These are phyloP conservation scores for Phytophthora cajani DNA, from an alignment of 352 stramenopile genomes.

Conservation along the genomic window DNA sequence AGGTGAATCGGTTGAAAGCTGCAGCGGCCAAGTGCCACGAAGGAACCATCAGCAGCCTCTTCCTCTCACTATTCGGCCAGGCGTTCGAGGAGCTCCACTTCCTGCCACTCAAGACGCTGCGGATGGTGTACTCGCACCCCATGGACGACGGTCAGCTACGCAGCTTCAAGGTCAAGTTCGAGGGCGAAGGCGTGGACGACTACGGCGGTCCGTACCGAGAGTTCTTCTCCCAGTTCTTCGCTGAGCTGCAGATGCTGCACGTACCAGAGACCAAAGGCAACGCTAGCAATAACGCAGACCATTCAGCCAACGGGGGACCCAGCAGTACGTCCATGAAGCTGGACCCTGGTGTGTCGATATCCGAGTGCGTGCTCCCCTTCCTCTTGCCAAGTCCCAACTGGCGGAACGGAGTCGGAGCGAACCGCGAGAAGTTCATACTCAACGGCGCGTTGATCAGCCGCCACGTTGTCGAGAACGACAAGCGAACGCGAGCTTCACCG, in stretches of 20 bases:
- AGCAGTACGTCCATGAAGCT: slow-evolving; percentile 30
- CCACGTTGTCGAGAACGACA: background rate
- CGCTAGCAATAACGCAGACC: slow-evolving; percentile 1
- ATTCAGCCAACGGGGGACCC: slow-evolving; percentile 15
- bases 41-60: slow-evolving; percentile 66
- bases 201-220: slow-evolving; percentile 95
- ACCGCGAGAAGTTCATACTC: slow-evolving; percentile 87
- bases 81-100: slow-evolving; percentile 90
- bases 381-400: slow-evolving; percentile 90
- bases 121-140: slow-evolving; percentile 92
- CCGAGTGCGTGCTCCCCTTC: slow-evolving; percentile 80
- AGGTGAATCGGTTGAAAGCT: slow-evolving; percentile 88
- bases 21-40: slow-evolving; percentile 79
- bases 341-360: slow-evolving; percentile 24
- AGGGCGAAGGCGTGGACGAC: slow-evolving; percentile 94
- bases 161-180: slow-evolving; percentile 95
- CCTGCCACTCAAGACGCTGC: slow-evolving; percentile 66
- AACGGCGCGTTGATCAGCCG: slow-evolving; percentile 50
- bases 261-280: slow-evolving; percentile 16
- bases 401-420: slow-evolving; percentile 76
- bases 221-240: slow-evolving; percentile 91
- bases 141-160: slow-evolving; percentile 93
- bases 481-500: background rate
- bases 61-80: slow-evolving; percentile 86
- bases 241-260: slow-evolving; percentile 62